Percentiles rank a stretch among this genome's conserved stretches.
Conservation (phyloP, 2,329 filamentous ascomycete genomes). For the Stachybotrys echinatus region DNA sequence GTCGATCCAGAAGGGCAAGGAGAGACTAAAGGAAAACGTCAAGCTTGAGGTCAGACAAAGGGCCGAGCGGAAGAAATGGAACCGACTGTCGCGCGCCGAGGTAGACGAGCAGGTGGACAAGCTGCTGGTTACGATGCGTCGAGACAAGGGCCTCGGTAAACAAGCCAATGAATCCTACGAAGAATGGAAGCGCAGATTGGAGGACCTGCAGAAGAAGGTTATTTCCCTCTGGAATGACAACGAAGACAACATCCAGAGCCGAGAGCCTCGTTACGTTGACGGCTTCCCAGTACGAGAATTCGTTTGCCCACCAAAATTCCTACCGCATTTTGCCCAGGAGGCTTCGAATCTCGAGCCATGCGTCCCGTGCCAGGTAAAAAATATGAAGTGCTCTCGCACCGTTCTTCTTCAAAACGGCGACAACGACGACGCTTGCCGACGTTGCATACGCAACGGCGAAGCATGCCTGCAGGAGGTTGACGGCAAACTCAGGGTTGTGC, state of each 20-base stretch:
- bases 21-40: neutral
- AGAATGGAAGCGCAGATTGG: neutral
- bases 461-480: conserved; percentile 10
- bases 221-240: conserved; percentile 7
- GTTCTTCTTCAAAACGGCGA: conserved; percentile 29
- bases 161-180: neutral
- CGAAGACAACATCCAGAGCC: neutral
- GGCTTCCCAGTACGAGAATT: conserved; percentile 17
- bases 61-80: neutral
- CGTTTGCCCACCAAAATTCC: conserved; percentile 9
- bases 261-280: conserved; percentile 18
- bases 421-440: conserved; percentile 37
- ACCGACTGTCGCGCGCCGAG: conserved; percentile 2
- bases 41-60: neutral
- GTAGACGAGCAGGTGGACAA: neutral
- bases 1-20: neutral
- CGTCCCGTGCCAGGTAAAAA: conserved; percentile 14
- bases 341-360: conserved; percentile 8
- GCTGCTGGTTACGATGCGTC: neutral
- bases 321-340: neutral
- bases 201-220: conserved; percentile 8
- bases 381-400: conserved; percentile 17
- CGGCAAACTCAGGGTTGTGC: neutral
- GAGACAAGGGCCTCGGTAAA: neutral
- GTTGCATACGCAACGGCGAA: conserved; percentile 16